Conservation (phyloP, 352 stramenopile species). For the Phytophthora kernoviae region DNA sequence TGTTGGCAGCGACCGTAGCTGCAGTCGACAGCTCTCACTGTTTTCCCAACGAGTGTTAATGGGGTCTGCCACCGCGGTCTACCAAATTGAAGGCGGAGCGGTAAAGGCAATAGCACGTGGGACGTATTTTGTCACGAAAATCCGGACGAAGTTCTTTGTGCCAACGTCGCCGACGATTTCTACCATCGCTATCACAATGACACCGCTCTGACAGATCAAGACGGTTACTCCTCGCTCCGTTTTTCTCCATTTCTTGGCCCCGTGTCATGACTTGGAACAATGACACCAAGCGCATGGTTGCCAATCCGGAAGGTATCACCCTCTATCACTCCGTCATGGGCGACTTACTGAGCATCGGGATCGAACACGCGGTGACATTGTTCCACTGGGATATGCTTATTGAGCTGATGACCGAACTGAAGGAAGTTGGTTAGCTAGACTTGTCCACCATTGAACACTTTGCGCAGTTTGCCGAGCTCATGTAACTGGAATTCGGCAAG, state of each 20-base stretch:
- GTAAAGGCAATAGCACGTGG: too few relatives aligned
- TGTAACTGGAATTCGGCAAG: slow-evolving; percentile 88
- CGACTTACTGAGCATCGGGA: slow-evolving; percentile 53
- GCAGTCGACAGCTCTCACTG: too few relatives aligned
- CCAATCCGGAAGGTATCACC: slow-evolving; percentile 79
- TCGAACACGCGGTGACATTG: slow-evolving; percentile 78
- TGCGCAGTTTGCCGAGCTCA: slow-evolving; percentile 81
- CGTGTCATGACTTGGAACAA: slow-evolving; percentile 82
- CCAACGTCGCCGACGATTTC: slow-evolving; percentile 1
- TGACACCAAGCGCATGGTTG: slow-evolving; percentile 30
- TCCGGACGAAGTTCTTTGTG: too few relatives aligned
- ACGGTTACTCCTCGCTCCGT: slow-evolving; percentile 91
- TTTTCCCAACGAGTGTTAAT: too few relatives aligned
- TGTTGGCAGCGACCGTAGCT: too few relatives aligned
- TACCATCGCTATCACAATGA: slow-evolving; percentile 89
- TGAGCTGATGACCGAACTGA: too few relatives aligned
- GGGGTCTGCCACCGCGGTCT: too few relatives aligned
- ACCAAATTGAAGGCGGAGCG: too few relatives aligned
- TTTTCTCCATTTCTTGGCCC: slow-evolving; percentile 92
- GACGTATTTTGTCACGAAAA: too few relatives aligned
- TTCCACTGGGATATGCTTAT: slow-evolving; percentile 97
- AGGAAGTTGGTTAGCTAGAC: slow-evolving; percentile 64
- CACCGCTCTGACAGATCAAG: slow-evolving; percentile 85
- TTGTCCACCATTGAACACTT: slow-evolving; percentile 50
- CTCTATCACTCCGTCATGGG: slow-evolving; percentile 93